Evolutionary conservation across 2,329 filamentous ascomycete species (phyloP).

Genomic region (Cladosporium cucumerinum): DNA sequence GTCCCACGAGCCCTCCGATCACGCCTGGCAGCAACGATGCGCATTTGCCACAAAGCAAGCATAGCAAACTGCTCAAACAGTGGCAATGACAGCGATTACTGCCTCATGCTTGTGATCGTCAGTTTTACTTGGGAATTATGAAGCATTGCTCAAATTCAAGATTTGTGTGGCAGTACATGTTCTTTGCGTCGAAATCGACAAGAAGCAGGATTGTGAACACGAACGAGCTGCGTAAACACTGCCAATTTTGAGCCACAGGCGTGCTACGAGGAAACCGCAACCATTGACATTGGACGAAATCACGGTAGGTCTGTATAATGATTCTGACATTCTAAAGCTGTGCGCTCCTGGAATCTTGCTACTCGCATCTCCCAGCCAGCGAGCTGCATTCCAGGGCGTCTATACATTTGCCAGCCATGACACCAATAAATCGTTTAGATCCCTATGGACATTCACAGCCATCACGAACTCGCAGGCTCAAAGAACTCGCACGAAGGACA

Average conservation of each 20-base stretch:
- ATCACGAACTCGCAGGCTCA: constrained; percentile 18
- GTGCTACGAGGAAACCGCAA: not conserved
- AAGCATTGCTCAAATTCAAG: not conserved
- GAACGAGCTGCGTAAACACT: not conserved
- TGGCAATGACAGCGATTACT: not conserved
- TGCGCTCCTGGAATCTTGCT: not conserved
- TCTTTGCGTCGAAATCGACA: not conserved
- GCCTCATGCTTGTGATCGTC: not conserved
- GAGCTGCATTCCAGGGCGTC: constrained; percentile 8
- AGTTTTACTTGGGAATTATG: not conserved
- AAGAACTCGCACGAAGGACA: constrained; percentile 15
- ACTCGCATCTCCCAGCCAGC: constrained; percentile 10
- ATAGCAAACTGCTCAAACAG: not conserved
- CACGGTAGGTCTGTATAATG: not conserved
- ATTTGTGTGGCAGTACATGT: not conserved
- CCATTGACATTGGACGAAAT: not conserved
- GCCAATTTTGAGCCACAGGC: not conserved
- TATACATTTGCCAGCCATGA: not conserved
- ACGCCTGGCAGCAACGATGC: constrained; percentile 1
- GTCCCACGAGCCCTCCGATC: not conserved
- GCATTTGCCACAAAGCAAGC: not conserved
- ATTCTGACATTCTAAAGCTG: not conserved
- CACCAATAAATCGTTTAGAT: not conserved
- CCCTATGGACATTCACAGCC: not conserved
- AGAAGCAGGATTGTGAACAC: not conserved